Evolutionary conservation across 345 rosid species (phyloP).

Genomic region (Eucalyptus brandiana): DNA sequence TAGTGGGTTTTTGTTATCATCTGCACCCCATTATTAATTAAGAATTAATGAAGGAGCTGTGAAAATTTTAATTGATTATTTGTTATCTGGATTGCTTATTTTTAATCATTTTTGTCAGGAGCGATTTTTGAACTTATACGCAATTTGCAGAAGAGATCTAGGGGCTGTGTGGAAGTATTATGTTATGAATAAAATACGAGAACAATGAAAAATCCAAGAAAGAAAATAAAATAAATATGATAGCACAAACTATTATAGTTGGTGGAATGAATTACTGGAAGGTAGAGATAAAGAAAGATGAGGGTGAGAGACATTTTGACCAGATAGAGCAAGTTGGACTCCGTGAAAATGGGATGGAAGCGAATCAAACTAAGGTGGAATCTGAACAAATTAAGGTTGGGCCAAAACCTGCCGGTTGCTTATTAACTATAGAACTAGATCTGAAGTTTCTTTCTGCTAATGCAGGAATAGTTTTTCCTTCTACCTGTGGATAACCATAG

Average conservation of each 20-base stretch:
- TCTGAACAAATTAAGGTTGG: not conserved
- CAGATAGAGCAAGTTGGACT: not conserved
- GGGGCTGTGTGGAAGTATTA: not conserved
- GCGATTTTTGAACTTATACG: not conserved
- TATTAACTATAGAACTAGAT: not conserved
- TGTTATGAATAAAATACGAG: not conserved
- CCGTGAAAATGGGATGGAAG: not conserved
- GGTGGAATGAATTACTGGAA: not conserved
- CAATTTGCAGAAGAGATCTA: not conserved
- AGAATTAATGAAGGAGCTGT: not conserved
- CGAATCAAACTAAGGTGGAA: not conserved
- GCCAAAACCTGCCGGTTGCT: not conserved
- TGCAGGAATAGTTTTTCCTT: not conserved
- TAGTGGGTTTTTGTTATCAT: not conserved
- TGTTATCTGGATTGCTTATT: not conserved
- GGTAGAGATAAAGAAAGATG: not conserved
- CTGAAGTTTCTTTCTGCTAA: not conserved
- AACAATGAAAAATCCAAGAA: not conserved
- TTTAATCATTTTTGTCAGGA: not conserved
- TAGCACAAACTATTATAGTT: not conserved
- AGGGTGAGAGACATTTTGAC: not conserved
- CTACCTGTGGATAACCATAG: not conserved
- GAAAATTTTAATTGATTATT: not conserved
- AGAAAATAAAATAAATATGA: not conserved
- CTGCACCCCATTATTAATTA: not conserved